Evolutionary conservation across 2,329 filamentous ascomycete species (phyloP).

Genomic region (Monilinia vaccinii-corymbosi): DNA sequence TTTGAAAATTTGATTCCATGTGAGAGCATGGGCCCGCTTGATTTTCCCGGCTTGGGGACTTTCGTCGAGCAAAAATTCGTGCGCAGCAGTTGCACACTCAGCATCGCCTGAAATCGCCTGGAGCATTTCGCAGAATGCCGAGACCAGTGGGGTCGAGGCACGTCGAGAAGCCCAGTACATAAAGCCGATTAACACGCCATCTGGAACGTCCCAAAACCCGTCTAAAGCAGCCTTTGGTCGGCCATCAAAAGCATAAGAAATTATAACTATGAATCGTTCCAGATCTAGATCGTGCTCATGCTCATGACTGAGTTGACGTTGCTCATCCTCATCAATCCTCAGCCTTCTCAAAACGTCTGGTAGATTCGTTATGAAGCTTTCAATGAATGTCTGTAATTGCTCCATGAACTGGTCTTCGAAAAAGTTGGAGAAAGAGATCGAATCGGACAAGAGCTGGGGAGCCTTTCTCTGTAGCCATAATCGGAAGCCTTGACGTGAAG

Average conservation of each 20-base stretch:
- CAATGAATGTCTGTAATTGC: conserved; percentile 78
- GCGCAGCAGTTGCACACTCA: conserved; percentile 73
- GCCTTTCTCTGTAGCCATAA: conserved; percentile 77
- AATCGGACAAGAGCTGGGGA: conserved; percentile 57
- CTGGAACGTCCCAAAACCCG: conserved; percentile 84
- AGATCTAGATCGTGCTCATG: conserved; percentile 65
- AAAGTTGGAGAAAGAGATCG: conserved; percentile 57
- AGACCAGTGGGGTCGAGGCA: conserved; percentile 91
- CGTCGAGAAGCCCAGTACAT: conserved; percentile 94
- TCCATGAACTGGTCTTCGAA: conserved; percentile 69
- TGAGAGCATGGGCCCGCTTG: conserved; percentile 73
- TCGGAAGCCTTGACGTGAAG: conserved; percentile 73
- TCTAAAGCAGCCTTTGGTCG: conserved; percentile 69
- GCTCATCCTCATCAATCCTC: conserved; percentile 82
- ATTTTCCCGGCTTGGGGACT: conserved; percentile 68
- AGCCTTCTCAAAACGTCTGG: conserved; percentile 83
- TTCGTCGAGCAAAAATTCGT: conserved; percentile 85
- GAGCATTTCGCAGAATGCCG: conserved; percentile 94
- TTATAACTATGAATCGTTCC: conserved; percentile 84
- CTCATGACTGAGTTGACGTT: conserved; percentile 57
- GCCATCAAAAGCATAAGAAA: conserved; percentile 83
- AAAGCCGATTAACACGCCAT: conserved; percentile 90
- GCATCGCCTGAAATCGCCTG: conserved; percentile 78
- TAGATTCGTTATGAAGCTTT: conserved; percentile 90
- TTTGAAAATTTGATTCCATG: conserved; percentile 86